phyloP scores from a whole-genome alignment of 2,329 filamentous ascomycete genomes.

The Acrocalymma vagum region DNA sequence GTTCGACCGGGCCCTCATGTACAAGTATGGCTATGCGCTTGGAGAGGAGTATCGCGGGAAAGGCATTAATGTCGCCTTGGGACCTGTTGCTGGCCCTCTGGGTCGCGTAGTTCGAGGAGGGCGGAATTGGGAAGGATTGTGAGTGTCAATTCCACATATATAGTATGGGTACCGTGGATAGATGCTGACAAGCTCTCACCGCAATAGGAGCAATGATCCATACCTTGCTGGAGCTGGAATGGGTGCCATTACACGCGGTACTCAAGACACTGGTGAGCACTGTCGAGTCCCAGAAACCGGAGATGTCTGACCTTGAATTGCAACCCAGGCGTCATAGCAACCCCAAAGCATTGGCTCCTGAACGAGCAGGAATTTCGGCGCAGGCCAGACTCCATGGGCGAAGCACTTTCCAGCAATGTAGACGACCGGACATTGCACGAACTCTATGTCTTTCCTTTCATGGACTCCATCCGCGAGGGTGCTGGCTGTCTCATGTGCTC shows the following conservation, averaged over 20 bases:
- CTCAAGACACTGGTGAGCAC: slow-evolving; percentile 62
- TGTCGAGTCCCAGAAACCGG: too few relatives aligned
- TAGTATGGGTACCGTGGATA: too few relatives aligned
- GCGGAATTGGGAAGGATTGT: slow-evolving; percentile 78
- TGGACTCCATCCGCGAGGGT: slow-evolving; percentile 66
- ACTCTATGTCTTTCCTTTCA: slow-evolving; percentile 73
- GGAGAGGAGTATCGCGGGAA: slow-evolving; percentile 77
- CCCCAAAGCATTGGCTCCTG: slow-evolving; percentile 44
- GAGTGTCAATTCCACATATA: slow-evolving; percentile 48
- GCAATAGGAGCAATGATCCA: slow-evolving; percentile 67
- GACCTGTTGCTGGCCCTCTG: slow-evolving; percentile 73
- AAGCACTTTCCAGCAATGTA: slow-evolving; percentile 68
- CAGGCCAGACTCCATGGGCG: slow-evolving; percentile 52
- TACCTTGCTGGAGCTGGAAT: slow-evolving; percentile 65
- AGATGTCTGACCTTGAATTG: too few relatives aligned
- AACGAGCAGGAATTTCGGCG: slow-evolving; percentile 66
- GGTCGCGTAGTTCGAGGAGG: slow-evolving; percentile 76
- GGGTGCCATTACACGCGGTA: slow-evolving; percentile 59
- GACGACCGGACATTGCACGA: slow-evolving; percentile 73
- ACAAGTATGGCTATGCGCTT: slow-evolving; percentile 70
- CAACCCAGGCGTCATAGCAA: too few relatives aligned
- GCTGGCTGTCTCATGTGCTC: slow-evolving; percentile 69
- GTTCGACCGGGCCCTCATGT: slow-evolving; percentile 75
- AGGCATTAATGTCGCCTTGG: slow-evolving; percentile 74
- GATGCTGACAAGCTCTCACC: too few relatives aligned